These are phyloP conservation scores for Cytospora paraplurivora DNA, from an alignment of 2,329 filamentous ascomycete species.

Conservation along the genomic window DNA sequence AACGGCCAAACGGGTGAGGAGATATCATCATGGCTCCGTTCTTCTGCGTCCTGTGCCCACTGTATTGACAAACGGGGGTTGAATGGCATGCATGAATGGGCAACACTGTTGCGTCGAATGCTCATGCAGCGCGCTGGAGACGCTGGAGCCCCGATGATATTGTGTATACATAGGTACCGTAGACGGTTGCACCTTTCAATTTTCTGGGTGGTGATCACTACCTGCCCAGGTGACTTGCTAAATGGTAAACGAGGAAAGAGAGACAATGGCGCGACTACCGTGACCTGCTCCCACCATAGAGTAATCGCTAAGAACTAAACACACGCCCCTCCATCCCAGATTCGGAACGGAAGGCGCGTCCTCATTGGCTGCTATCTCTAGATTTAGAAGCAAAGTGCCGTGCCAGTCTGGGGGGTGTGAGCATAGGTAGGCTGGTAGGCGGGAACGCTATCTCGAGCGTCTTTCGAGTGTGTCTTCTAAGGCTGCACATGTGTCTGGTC, in stretches of 20 bases:
- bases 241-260: too few species aligned
- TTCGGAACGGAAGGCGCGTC: slow-evolving; percentile 22
- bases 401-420: slow-evolving; percentile 21
- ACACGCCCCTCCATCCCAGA: slow-evolving; percentile 6
- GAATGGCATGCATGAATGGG: neutral
- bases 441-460: neutral
- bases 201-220: neutral
- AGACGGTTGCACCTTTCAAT: slow-evolving; percentile 1
- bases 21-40: slow-evolving; percentile 1
- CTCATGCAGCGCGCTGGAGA: slow-evolving; percentile 20
- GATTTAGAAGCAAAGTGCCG: slow-evolving; percentile 16
- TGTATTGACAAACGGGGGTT: slow-evolving; percentile 12
- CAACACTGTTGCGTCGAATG: slow-evolving; percentile 17
- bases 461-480: neutral
- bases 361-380: slow-evolving; percentile 21
- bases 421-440: neutral
- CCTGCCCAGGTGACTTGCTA: neutral
- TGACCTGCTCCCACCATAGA: too few species aligned
- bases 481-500: too few species aligned
- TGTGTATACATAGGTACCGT: slow-evolving; percentile 3
- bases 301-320: slow-evolving; percentile 2
- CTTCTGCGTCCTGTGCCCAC: neutral
- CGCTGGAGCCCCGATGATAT: neutral
- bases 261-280: too few species aligned
- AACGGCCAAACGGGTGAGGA: slow-evolving; percentile 1